Percentiles rank a stretch among this genome's conserved stretches.
Conservation (phyloP, 768 basidiomycete species). For the Clitopilus hobsonii region DNA sequence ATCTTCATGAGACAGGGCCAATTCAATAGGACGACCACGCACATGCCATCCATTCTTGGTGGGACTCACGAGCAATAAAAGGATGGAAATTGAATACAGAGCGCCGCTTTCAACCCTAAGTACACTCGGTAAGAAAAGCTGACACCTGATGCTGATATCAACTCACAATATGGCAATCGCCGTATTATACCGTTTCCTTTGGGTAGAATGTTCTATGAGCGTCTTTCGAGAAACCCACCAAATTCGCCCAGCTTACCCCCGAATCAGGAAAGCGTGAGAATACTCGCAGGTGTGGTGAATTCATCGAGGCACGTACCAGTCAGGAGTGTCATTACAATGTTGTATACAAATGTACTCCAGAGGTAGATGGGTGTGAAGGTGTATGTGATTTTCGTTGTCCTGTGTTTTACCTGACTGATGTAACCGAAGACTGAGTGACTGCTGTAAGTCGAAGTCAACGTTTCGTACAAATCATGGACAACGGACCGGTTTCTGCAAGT, state of each 20-base stretch:
- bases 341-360: slow-evolving; percentile 17
- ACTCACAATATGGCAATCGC: slow-evolving; percentile 13
- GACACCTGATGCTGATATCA: too few species aligned
- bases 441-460: too few species aligned
- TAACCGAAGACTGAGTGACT: not conserved
- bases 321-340: slow-evolving; percentile 14
- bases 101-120: slow-evolving; percentile 24
- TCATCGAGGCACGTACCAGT: slow-evolving; percentile 15
- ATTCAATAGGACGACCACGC: slow-evolving; percentile 6
- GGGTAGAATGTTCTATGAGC: slow-evolving; percentile 3
- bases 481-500: slow-evolving; percentile 26
- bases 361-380: slow-evolving; percentile 9
- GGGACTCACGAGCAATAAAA: slow-evolving; percentile 11
- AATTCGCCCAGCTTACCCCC: slow-evolving; percentile 7
- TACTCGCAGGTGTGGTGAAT: not conserved
- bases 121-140: too few species aligned
- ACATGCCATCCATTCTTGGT: slow-evolving; percentile 6
- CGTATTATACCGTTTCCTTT: slow-evolving; percentile 6
- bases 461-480: not conserved
- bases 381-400: not conserved
- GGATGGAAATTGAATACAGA: slow-evolving; percentile 20
- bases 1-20: not conserved
- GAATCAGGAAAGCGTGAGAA: too few species aligned
- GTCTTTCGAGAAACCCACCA: slow-evolving; percentile 15
- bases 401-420: not conserved